phyloP scores from a whole-genome alignment of 768 basidiomycete species.

The Strobilomyces echinocephalus region DNA sequence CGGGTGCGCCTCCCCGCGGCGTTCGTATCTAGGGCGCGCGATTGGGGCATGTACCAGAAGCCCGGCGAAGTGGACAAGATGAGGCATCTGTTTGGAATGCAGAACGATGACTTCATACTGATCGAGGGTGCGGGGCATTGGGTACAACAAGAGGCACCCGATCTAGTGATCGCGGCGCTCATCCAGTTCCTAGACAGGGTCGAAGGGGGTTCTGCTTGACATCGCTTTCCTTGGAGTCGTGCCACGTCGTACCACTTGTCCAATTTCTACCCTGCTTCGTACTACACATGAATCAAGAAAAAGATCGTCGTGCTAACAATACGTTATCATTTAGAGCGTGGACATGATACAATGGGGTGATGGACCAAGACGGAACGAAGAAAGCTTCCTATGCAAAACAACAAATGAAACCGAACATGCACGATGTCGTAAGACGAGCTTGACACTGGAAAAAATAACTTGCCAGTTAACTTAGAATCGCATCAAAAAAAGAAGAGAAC shows the following conservation, averaged over 20 bases:
- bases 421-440: constrained; percentile 2
- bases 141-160: constrained; percentile 55
- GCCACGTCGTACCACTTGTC: not conserved
- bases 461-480: constrained; percentile 4
- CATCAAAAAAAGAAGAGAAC: constrained; percentile 2
- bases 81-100: constrained; percentile 33
- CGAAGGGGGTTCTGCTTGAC: not conserved
- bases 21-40: constrained; percentile 51
- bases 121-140: constrained; percentile 58
- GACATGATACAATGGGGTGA: constrained; percentile 23
- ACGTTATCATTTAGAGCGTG: constrained; percentile 13
- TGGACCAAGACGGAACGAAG: constrained; percentile 9
- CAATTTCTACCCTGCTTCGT: not conserved
- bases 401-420: constrained; percentile 11
- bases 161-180: constrained; percentile 38
- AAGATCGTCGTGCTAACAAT: constrained; percentile 13
- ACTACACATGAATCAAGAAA: constrained; percentile 13
- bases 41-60: constrained; percentile 58
- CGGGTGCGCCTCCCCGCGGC: constrained; percentile 49
- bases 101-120: constrained; percentile 44
- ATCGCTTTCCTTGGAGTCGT: not conserved
- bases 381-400: constrained; percentile 26
- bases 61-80: constrained; percentile 47
- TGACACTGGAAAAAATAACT: not conserved
- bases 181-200: constrained; percentile 37